Evolutionary conservation across 2,329 filamentous ascomycete species (phyloP).

Genomic region (Cordyceps pruinosa): DNA sequence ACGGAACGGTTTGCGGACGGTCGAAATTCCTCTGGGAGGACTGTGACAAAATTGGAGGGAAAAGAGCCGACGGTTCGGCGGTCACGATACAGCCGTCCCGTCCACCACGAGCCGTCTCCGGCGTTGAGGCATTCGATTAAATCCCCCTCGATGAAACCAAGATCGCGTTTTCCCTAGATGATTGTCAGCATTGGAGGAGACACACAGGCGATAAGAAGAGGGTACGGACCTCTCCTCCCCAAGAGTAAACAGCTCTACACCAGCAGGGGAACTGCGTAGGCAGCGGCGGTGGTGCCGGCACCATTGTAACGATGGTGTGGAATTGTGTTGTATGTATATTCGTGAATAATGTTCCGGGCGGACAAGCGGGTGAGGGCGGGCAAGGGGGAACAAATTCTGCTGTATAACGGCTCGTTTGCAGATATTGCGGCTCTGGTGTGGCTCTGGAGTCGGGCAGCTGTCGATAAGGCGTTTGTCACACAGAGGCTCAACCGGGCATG

Average conservation of each 20-base stretch:
- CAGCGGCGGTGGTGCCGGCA: constrained; percentile 50
- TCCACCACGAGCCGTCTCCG: constrained; percentile 98
- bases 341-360: neutral
- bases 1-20: constrained; percentile 56
- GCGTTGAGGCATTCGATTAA: constrained; percentile 97
- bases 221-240: constrained; percentile 69
- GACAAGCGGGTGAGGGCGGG: neutral
- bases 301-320: constrained; percentile 34
- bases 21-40: constrained; percentile 78
- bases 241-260: constrained; percentile 87
- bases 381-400: neutral
- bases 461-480: neutral
- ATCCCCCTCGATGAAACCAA: constrained; percentile 96
- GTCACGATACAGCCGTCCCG: constrained; percentile 82
- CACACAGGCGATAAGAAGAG: too few species aligned
- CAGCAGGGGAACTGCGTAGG: constrained; percentile 82
- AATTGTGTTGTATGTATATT: neutral
- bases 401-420: constrained; percentile 1
- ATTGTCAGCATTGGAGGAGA: constrained; percentile 3
- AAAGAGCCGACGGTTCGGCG: constrained; percentile 87
- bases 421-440: neutral
- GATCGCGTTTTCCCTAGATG: constrained; percentile 72
- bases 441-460: neutral
- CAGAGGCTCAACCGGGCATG: constrained; percentile 7
- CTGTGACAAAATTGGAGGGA: constrained; percentile 93